Percentiles rank a stretch among this genome's conserved stretches.
These are phyloP conservation scores for Linnemannia hyalina DNA, from an alignment of 192 early-diverging fungal species.

Conservation along the genomic window DNA sequence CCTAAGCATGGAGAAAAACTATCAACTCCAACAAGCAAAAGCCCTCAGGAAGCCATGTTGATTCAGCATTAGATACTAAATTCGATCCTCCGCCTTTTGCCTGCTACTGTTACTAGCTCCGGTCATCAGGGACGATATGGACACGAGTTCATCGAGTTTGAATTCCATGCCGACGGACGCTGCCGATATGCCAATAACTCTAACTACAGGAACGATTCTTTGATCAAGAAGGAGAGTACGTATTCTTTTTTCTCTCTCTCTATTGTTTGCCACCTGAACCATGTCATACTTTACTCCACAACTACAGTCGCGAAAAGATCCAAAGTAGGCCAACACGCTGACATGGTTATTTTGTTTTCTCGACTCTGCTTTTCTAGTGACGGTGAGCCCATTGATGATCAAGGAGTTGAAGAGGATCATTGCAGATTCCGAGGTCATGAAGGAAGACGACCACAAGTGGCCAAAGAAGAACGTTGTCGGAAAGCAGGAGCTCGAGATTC, in stretches of 20 bases:
- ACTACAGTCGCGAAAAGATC: not conserved
- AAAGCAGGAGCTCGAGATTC: conserved; percentile 94
- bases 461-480: conserved; percentile 92
- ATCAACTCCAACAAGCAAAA: too few species aligned
- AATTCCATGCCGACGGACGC: conserved; percentile 87
- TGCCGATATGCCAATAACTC: conserved; percentile 98
- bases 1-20: too few species aligned
- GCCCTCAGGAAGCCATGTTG: too few species aligned
- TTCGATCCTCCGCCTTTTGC: not conserved
- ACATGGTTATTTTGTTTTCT: not conserved
- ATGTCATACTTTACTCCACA: not conserved
- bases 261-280: not conserved
- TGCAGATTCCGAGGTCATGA: conserved; percentile 90
- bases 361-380: conserved; percentile 63
- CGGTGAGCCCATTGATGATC: conserved; percentile 82
- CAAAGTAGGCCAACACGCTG: not conserved
- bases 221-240: conserved; percentile 94
- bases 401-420: conserved; percentile 93
- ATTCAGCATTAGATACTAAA: not conserved
- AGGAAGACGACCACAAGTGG: conserved; percentile 94
- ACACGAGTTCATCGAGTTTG: conserved; percentile 99
- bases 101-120: conserved; percentile 60
- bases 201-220: conserved; percentile 96
- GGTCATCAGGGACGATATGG: conserved; percentile 97
- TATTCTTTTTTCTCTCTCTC: not conserved